phyloP scores from a whole-genome alignment of 2,329 filamentous ascomycete genomes.

The Paradendryphiella salina region DNA sequence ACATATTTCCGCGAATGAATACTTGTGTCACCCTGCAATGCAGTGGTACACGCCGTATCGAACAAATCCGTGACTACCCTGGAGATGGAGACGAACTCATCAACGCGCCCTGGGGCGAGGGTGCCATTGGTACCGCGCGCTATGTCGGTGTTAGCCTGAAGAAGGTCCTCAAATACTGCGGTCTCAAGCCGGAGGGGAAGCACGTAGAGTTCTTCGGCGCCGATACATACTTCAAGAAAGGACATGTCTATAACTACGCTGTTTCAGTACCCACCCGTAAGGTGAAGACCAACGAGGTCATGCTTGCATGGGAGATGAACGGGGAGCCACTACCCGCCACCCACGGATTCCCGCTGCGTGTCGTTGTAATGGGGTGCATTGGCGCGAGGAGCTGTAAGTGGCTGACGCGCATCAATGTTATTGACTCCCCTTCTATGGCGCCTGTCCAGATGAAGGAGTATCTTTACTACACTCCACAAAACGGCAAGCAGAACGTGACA shows the following conservation, averaged over 20 bases:
- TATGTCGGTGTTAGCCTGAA: conserved; percentile 68
- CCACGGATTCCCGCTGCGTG: conserved; percentile 66
- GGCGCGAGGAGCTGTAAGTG: conserved; percentile 66
- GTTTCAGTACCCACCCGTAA: conserved; percentile 70
- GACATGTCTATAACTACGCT: conserved; percentile 66
- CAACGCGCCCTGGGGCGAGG: conserved; percentile 51
- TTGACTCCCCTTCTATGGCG: conserved; percentile 58
- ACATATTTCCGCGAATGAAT: conserved; percentile 61
- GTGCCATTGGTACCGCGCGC: conserved; percentile 67
- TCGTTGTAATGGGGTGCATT: conserved; percentile 68
- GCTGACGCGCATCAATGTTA: conserved; percentile 65
- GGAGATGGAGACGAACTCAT: conserved; percentile 67
- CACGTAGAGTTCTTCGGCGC: conserved; percentile 71
- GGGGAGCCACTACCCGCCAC: conserved; percentile 65
- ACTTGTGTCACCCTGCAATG: conserved; percentile 68
- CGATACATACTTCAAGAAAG: conserved; percentile 73
- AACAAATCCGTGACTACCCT: conserved; percentile 67
- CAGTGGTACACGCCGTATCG: conserved; percentile 68
- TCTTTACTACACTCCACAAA: conserved; percentile 69
- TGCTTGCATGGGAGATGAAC: conserved; percentile 74
- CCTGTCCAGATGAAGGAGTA: conserved; percentile 69
- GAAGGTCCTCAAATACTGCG: conserved; percentile 71
- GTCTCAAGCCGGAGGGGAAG: conserved; percentile 57
- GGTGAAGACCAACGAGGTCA: conserved; percentile 67
- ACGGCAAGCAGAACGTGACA: conserved; percentile 67